Evolutionary conservation across 2,329 filamentous ascomycete genomes (phyloP).

Genomic region (Trichoderma sp.): DNA sequence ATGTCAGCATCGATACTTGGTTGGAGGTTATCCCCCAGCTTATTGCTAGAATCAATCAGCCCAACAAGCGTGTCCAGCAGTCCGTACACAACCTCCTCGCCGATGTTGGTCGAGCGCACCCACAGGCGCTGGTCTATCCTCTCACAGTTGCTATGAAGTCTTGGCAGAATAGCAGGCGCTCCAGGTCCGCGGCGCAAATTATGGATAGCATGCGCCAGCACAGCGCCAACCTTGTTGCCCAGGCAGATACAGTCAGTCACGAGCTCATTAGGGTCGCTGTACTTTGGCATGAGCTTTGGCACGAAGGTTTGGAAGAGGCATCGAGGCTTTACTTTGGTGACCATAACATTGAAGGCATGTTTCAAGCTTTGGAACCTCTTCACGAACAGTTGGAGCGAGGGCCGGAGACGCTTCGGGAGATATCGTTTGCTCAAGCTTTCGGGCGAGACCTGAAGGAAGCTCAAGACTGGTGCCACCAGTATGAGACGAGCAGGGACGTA

Average conservation of each 20-base stretch:
- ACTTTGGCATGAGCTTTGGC: conserved; percentile 98
- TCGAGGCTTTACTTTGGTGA: conserved; percentile 96
- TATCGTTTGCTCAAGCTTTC: conserved; percentile 97
- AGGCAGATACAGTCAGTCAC: conserved; percentile 92
- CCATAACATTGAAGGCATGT: conserved; percentile 97
- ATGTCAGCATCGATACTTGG: conserved; percentile 97
- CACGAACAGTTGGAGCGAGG: conserved; percentile 90
- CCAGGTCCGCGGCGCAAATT: conserved; percentile 85
- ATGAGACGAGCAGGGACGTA: conserved; percentile 83
- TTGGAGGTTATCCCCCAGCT: conserved; percentile 97
- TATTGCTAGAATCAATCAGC: conserved; percentile 96
- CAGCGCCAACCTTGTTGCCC: conserved; percentile 87
- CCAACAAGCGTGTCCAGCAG: conserved; percentile 83
- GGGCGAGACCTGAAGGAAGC: conserved; percentile 94
- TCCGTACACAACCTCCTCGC: conserved; percentile 90
- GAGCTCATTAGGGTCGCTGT: conserved; percentile 97
- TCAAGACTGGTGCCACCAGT: conserved; percentile 93
- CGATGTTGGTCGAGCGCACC: conserved; percentile 91
- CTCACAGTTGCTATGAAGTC: conserved; percentile 99
- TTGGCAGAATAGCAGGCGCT: conserved; percentile 75
- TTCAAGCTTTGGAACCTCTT: conserved; percentile 83
- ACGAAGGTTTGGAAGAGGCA: conserved; percentile 95
- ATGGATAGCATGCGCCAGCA: conserved; percentile 99
- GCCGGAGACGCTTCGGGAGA: conserved; percentile 90
- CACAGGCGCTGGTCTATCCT: conserved; percentile 94